phyloP scores from a whole-genome alignment of 306 rosid species.

The Luffa aegyptiaca region DNA sequence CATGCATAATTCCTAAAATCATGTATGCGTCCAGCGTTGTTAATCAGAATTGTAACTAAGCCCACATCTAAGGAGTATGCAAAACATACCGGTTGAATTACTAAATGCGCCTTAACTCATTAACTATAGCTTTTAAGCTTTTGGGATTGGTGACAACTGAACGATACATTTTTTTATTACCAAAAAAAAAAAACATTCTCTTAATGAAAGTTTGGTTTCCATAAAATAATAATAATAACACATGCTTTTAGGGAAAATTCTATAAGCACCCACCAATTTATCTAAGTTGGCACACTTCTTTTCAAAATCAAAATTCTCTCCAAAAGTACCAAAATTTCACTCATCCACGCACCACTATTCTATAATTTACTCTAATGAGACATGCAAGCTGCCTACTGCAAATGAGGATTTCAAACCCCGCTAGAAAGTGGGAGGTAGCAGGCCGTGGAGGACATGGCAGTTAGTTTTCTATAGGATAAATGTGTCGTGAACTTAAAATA shows the following conservation, averaged over 20 bases:
- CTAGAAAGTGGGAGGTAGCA: background rate
- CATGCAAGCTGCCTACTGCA: background rate
- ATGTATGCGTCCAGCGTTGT: background rate
- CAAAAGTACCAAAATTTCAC: background rate
- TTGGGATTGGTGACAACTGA: background rate
- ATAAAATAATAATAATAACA: background rate
- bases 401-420: background rate
- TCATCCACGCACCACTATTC: background rate
- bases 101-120: background rate
- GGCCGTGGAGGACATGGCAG: background rate
- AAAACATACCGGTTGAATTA: background rate
- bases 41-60: background rate
- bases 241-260: background rate
- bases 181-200: background rate
- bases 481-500: background rate
- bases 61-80: background rate
- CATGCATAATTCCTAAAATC: background rate
- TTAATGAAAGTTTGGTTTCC: background rate
- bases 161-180: background rate
- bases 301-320: background rate
- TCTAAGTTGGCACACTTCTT: background rate
- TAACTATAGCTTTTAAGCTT: background rate
- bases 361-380: background rate
- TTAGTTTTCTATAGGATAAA: background rate
- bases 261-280: background rate